Base-by-base conservation (phyloP, 1,284 basidiomycete genomes). In the Volvariella surrecta region DNA sequence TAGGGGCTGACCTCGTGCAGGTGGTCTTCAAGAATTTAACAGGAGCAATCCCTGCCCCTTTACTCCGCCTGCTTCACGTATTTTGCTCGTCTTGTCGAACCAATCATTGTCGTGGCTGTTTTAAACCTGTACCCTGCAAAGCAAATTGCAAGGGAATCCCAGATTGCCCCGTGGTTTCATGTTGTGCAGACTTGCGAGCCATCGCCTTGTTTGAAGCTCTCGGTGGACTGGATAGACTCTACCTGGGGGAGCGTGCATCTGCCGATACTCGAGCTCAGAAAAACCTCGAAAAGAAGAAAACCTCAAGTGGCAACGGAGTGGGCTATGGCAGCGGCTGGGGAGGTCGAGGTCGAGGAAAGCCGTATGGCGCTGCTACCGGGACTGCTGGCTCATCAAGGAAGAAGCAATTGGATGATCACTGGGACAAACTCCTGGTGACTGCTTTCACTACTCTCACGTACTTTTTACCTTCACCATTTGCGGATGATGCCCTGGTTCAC, bases 301-400 rank as follows among this genome's bases (percentile, higher is more conserved):
- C 42, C 16, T 35, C 37, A 1, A 40, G 43, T 2, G 46, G 43
- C 32, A 56, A 43, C 15, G 54, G 61, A 43, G 70, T 74, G 2
- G 73, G 73, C 6, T 71, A 68, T 17, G 70, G 71, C 8, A 72
- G 71, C n/a, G 73, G 73, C 1, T 75, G 74, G 52, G 60, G 61
- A 32, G 31, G 42, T 30, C 35, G 40, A 4, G 24, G 24, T 22
- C 3, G 24, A 28, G 11, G 20, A 31, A 47, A 32, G 3, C 43
- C 39, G 18, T 40, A 44, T 9, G 37, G 42, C 31, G 37, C 42
- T 8, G 22, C 37, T 16, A 19, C 41, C 17, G 35, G 34, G 34
- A 15, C 32, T 39, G 21, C 37, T 32, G 41, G 9, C 35, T 50
- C 42, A 17, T 43, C 48, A 16, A 42, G 39, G 42, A 37, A 35